Percentiles rank a stretch among this genome's conserved stretches.
phyloP scores from a whole-genome alignment of 2,329 filamentous ascomycete species.

The Aotearoamyces nothofagi region DNA sequence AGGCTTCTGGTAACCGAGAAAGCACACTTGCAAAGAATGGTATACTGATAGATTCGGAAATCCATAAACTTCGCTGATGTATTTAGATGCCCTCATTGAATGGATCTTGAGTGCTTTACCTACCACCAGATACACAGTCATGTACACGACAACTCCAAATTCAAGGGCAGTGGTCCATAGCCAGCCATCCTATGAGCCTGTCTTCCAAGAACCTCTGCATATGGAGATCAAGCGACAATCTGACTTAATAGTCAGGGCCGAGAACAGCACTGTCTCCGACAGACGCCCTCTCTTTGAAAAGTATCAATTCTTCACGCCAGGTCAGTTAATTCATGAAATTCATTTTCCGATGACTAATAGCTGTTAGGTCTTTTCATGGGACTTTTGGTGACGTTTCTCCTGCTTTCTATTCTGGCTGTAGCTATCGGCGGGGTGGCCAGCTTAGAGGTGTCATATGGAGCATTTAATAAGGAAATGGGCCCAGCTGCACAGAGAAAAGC shows the following conservation, averaged over 20 bases:
- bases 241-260: conserved; percentile 17
- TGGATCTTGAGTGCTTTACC: conserved; percentile 30
- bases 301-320: conserved; percentile 88
- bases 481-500: conserved; percentile 79
- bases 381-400: conserved; percentile 51
- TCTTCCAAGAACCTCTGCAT: conserved; percentile 47
- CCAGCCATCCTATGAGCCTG: conserved; percentile 43
- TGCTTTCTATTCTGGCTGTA: conserved; percentile 65
- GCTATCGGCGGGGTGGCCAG: conserved; percentile 64
- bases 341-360: too few relatives aligned
- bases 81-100: conserved; percentile 28
- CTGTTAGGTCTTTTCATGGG: conserved; percentile 74
- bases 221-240: conserved; percentile 60
- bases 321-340: too few relatives aligned
- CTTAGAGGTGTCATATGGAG: conserved; percentile 80
- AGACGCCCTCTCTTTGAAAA: conserved; percentile 62
- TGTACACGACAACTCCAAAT: conserved; percentile 55
- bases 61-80: too few relatives aligned
- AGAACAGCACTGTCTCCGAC: conserved; percentile 27
- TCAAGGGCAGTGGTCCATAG: conserved; percentile 18
- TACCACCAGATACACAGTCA: conserved; percentile 50
- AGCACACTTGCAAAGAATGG: conserved; percentile 1
- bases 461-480: conserved; percentile 93
- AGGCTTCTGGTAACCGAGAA: too few relatives aligned
- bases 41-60: too few relatives aligned